A percentile compares a stretch with the other conserved stretches of the same genome.
Evolutionary conservation across 257 asterid genomes (phyloP).

Genomic region (Fraxinus cuspidata): DNA sequence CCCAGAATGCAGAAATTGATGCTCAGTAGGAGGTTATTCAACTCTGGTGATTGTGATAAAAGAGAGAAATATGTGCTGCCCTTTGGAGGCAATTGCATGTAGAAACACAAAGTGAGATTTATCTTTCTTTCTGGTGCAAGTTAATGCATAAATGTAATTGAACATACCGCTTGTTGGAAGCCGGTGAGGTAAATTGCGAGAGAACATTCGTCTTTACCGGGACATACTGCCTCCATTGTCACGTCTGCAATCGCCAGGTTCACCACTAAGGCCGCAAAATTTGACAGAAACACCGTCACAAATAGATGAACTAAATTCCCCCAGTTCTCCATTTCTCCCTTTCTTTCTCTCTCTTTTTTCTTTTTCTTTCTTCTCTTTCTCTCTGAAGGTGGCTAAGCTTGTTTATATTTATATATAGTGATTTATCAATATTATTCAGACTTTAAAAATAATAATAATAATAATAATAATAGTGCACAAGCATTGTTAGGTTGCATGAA

Average conservation of each 20-base stretch:
- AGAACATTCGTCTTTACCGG: constrained; percentile 29
- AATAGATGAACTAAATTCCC: constrained; percentile 19
- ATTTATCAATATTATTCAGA: no score
- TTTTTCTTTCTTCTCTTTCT: not conserved
- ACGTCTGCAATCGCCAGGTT: constrained; percentile 28
- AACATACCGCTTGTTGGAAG: constrained; percentile 31
- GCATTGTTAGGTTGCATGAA: constrained; percentile 1
- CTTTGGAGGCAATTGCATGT: no score
- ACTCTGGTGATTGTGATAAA: not conserved
- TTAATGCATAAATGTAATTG: not conserved
- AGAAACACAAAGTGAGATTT: no score
- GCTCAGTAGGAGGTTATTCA: no score
- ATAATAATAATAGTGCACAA: not conserved
- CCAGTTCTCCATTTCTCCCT: not conserved
- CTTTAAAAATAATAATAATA: no score
- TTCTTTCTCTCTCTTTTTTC: not conserved
- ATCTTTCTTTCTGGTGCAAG: not conserved
- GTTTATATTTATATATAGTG: not conserved
- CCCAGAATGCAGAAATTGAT: no score
- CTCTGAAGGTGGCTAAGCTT: not conserved
- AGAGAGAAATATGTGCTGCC: no score
- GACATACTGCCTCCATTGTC: constrained; percentile 31
- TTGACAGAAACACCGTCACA: constrained; percentile 29
- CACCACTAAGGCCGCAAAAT: constrained; percentile 15
- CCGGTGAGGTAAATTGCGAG: constrained; percentile 36